Conservation (phyloP, 2,329 filamentous ascomycete genomes). For the Colletotrichum australisinense region DNA sequence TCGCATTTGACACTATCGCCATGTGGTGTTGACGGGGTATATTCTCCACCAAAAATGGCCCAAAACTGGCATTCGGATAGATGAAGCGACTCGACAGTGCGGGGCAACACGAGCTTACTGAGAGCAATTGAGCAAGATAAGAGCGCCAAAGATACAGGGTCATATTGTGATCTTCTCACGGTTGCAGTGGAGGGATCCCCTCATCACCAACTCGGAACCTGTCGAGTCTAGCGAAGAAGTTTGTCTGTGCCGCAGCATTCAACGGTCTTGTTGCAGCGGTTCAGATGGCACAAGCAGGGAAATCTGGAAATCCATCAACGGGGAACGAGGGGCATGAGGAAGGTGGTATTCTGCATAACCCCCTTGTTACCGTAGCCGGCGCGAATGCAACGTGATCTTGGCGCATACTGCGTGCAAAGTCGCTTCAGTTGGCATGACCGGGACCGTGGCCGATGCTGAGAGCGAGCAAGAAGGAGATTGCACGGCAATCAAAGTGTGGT, state of each 20-base stretch:
- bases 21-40: background rate
- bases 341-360: constrained; percentile 22
- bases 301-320: background rate
- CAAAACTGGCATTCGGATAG: background rate
- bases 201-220: too few species aligned
- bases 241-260: background rate
- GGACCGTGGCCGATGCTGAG: background rate
- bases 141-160: background rate
- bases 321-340: constrained; percentile 13
- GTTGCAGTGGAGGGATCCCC: background rate
- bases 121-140: constrained; percentile 34
- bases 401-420: background rate
- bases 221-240: background rate
- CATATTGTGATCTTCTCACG: background rate
- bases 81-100: background rate
- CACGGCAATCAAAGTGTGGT: background rate
- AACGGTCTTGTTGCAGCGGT: background rate
- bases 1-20: constrained; percentile 1
- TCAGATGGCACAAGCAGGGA: background rate
- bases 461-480: background rate
- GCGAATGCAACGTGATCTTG: constrained; percentile 5
- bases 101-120: constrained; percentile 11
- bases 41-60: background rate
- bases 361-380: constrained; percentile 5
- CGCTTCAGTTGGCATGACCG: background rate